A percentile compares a stretch with the other conserved stretches of the same genome.
Evolutionary conservation across 768 basidiomycete species (phyloP).

Genomic region (Boletus reticulatus): DNA sequence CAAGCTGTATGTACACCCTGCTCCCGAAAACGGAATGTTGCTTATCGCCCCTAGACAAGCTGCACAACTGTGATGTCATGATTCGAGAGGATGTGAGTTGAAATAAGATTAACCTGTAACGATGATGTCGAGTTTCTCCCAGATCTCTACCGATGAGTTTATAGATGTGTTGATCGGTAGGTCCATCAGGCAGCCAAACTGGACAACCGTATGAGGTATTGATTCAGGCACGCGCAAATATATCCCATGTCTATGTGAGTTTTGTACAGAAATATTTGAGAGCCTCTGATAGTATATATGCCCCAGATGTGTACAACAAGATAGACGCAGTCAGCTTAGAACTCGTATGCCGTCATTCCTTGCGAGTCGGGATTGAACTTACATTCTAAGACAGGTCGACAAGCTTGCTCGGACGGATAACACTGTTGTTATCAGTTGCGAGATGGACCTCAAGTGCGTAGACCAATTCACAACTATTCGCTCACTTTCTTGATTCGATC

Average conservation of each 20-base stretch:
- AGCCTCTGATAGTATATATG: background rate
- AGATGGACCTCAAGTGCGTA: constrained; percentile 84
- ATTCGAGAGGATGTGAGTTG: constrained; percentile 87
- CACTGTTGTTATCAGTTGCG: constrained; percentile 95
- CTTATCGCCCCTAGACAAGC: constrained; percentile 55
- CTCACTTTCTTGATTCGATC: background rate
- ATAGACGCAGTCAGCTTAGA: constrained; percentile 86
- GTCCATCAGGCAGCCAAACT: constrained; percentile 2
- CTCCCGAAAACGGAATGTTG: background rate
- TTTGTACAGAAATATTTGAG: background rate
- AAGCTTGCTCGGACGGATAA: constrained; percentile 78
- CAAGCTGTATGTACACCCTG: constrained; percentile 59
- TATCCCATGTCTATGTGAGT: constrained; percentile 84
- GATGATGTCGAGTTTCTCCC: constrained; percentile 1
- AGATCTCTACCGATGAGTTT: constrained; percentile 96
- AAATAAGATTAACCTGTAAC: constrained; percentile 2
- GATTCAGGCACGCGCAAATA: constrained; percentile 88
- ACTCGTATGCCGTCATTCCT: constrained; percentile 33
- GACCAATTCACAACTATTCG: background rate
- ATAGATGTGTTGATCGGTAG: constrained; percentile 95
- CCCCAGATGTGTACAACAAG: constrained; percentile 92
- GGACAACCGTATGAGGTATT: background rate
- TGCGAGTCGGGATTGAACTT: background rate
- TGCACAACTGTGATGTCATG: constrained; percentile 97
- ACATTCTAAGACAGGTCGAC: constrained; percentile 48